These are phyloP conservation scores for Globisporangium orthogonon DNA, from an alignment of 352 stramenopile genomes.

Conservation along the genomic window DNA sequence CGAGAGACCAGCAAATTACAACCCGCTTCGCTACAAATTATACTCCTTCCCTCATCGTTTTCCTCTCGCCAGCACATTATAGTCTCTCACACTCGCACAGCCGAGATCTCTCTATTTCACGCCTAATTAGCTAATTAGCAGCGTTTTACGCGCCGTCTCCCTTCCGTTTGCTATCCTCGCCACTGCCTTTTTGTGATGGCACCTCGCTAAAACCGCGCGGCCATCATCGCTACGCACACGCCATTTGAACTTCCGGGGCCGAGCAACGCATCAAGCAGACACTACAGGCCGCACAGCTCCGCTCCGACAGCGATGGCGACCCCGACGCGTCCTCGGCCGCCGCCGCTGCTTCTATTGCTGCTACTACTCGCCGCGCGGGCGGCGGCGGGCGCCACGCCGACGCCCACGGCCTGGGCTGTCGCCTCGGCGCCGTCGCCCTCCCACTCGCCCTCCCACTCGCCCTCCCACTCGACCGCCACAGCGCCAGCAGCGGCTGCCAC, in stretches of 20 bases:
- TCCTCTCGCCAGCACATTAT: neutral
- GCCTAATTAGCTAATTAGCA: neutral
- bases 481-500: conserved; percentile 6
- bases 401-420: neutral
- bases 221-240: neutral
- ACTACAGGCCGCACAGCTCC: no score
- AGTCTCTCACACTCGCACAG: neutral
- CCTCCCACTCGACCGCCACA: conserved; percentile 2
- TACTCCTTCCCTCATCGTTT: neutral
- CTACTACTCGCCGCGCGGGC: neutral
- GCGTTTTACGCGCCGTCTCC: neutral
- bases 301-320: neutral
- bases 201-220: no score
- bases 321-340: neutral
- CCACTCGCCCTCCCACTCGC: neutral
- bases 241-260: neutral
- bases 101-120: no score
- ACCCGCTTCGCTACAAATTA: neutral
- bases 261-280: neutral
- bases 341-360: neutral
- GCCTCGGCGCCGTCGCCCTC: neutral
- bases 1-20: neutral
- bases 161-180: no score
- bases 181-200: no score
- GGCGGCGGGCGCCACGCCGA: neutral